These are phyloP conservation scores for Silene noctiflora DNA, from an alignment of 179 eudicot genomes.

Conservation along the genomic window DNA sequence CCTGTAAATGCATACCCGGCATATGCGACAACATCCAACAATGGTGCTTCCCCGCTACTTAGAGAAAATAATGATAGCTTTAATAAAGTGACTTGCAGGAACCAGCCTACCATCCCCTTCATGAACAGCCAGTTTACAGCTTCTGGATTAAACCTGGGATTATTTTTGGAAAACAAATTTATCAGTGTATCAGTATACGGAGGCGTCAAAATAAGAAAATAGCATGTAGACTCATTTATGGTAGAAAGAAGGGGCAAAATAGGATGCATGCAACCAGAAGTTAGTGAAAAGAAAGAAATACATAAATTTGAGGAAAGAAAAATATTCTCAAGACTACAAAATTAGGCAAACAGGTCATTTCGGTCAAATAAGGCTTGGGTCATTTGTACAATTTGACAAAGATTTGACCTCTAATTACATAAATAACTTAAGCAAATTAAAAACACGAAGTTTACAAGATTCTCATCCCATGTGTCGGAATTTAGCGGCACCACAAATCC, in stretches of 20 bases:
- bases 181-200: not conserved
- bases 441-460: too few relatives aligned
- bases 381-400: too few relatives aligned
- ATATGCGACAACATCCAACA: slow-evolving; percentile 44
- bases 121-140: slow-evolving; percentile 38
- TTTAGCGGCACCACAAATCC: too few relatives aligned
- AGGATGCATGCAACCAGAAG: not conserved
- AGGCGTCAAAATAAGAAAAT: not conserved
- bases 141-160: slow-evolving; percentile 43
- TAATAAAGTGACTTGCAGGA: slow-evolving; percentile 36
- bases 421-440: too few relatives aligned
- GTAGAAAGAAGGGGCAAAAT: not conserved
- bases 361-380: not conserved
- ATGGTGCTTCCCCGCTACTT: slow-evolving; percentile 39
- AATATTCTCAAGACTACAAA: not conserved
- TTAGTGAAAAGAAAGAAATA: too few relatives aligned
- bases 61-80: slow-evolving; percentile 32
- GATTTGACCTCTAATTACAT: too few relatives aligned
- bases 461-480: too few relatives aligned
- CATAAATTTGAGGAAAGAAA: not conserved
- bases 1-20: slow-evolving; percentile 49
- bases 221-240: not conserved
- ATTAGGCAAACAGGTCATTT: not conserved
- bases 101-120: slow-evolving; percentile 47
- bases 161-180: not conserved